Evolutionary conservation across 352 stramenopile genomes (phyloP), one percentile per base, ranked within the genome.

Genomic region (Pythium vanterpoolii): DNA sequence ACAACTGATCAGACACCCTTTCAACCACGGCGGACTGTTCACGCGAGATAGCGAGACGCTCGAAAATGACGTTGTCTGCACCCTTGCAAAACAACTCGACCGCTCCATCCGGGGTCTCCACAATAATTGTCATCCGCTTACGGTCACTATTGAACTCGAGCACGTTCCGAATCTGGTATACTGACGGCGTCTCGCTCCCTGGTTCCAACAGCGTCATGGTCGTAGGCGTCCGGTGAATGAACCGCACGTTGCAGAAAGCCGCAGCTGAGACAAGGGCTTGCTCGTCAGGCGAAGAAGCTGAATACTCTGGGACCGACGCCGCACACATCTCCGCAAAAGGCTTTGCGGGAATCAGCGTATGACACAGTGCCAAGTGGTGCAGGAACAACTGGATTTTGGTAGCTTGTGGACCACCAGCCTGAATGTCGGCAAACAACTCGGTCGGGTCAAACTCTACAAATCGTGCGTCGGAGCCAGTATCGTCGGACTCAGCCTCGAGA

Each of bases 101-200:
- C 14, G 74, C 64, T 21, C 76, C 76, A 19, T 74, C 64, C 9
- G 76, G 79, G 5, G 75, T 80, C 54, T 96, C 78, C 16, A 99
- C 74, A 33, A 99, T 81, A 40, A 99, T 88, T 14, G 90, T 98
- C 96, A 99, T 99, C 40, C 97, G 76, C 70, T 99, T 99, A 31
- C 97, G 80, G 55, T 98, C 84, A 56, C 91, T 98, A 65, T 98
- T 91, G 73, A 99, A 99, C 66, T 98, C 96, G 45, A 99, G 95
- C 5, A 98, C 72, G 23, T 96, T 93, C 27, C 98, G 72, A 39
- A 98, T 66, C 16, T 87, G 79, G 81, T 96, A 99, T 6, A 82
- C 82, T 40, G 57, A 66, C 28, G 66, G 70, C 9, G 46, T 39
- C 44, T 74, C 47, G 1, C 21, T 36, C 7, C 77, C 73, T 18